Evolutionary conservation across 2,329 filamentous ascomycete genomes (phyloP), one percentile per base, ranked within the genome.

Genomic region (Exophiala dermatitidis): DNA sequence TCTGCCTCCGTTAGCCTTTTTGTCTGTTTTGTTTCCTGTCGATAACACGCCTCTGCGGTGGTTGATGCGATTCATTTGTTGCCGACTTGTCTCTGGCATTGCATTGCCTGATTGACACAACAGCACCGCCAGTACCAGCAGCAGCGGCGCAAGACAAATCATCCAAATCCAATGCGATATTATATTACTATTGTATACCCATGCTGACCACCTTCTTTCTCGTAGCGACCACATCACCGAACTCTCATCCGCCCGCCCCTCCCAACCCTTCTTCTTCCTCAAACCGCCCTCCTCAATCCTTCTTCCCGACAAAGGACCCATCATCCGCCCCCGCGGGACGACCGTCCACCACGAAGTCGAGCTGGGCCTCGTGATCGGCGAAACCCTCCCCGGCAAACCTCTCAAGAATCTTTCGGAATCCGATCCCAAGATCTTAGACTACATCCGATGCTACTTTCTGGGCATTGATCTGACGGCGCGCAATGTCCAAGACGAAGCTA

Each of bases 221-320:
- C 33, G 36, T 65, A 93, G 88, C 65, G 93, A 95, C 71, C 93
- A 98, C 73, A 86, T 97, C 67, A 82, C 85, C 60, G 93, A 98
- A 76, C 81, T 98, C 63, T 90, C 90, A 72, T 95, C 85, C 71
- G 77, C 79, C 56, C 83, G 83, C 61, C 93, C 93, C 47, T 94
- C 93, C 71, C 90, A 96, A 72, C 93, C 93, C 29, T 97, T 98
- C 75, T 98, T 96, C 83, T 98, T 98, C 79, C 81, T 97, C 63
- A 98, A 98, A 78, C 93, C 93, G 1, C 75, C 90, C 0, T 88
- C 86, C 38, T 88, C 90, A 2, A 88, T 98, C 63, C 80, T 97
- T 3, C 78, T 86, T 26, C 61, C 61, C 19, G 80, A 82, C 30
- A 80, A 83, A 52, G 90, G 90, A 0, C 85, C 90, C 2, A 83